phyloP scores from a whole-genome alignment of 2,329 filamentous ascomycete genomes.

The Fusarium sp. region DNA sequence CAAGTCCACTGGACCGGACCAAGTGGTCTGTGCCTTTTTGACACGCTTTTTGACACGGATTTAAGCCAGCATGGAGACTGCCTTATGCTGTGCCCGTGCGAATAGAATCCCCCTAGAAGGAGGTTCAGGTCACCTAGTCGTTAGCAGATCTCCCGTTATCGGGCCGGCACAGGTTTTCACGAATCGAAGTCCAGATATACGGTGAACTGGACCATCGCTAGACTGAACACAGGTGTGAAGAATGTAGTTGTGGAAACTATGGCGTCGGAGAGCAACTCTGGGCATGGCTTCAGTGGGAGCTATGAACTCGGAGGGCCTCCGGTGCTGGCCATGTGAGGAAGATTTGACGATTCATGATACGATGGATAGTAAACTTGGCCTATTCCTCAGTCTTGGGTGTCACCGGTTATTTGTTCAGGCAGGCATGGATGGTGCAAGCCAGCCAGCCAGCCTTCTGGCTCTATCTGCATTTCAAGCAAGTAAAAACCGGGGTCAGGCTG shows the following conservation, averaged over 20 bases:
- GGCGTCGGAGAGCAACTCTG: neutral
- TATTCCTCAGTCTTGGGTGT: neutral
- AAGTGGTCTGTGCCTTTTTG: conserved; percentile 32
- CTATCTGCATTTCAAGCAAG: neutral
- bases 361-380: neutral
- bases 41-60: conserved; percentile 23
- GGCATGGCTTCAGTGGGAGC: neutral
- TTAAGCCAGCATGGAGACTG: conserved; percentile 12
- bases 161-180: conserved; percentile 34
- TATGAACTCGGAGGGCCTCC: conserved; percentile 7
- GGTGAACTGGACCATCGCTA: conserved; percentile 35
- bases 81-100: conserved; percentile 15
- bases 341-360: neutral
- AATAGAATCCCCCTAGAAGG: conserved; percentile 20
- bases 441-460: neutral
- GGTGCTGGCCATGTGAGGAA: neutral
- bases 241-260: neutral
- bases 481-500: conserved; percentile 4
- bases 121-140: conserved; percentile 16
- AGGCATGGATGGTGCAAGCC: neutral
- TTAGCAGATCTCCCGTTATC: conserved; percentile 38
- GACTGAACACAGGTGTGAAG: conserved; percentile 1
- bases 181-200: conserved; percentile 30
- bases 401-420: neutral
- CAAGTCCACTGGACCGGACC: conserved; percentile 11